A percentile compares a stretch with the other conserved stretches of the same genome.
These are phyloP conservation scores for Tulasnella sp. DNA, from an alignment of 768 basidiomycete species.

Conservation along the genomic window DNA sequence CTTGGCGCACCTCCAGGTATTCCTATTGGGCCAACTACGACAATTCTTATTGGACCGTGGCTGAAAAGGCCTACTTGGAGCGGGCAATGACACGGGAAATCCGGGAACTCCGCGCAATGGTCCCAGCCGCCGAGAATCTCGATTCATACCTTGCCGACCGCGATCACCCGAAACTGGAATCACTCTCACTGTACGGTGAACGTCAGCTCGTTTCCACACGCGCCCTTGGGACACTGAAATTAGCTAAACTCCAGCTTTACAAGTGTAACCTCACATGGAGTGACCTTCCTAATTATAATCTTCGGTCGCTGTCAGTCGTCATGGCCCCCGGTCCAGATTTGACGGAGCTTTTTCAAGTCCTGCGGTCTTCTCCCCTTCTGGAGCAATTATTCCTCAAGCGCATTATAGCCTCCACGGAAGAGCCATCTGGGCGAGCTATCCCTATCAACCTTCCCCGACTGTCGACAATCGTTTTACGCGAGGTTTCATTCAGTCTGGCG, in stretches of 20 bases:
- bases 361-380: neutral
- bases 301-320: neutral
- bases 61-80: neutral
- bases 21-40: too few relatives aligned
- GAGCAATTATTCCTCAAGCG: neutral
- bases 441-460: neutral
- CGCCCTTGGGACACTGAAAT: neutral
- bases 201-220: neutral
- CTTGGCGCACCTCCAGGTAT: too few relatives aligned
- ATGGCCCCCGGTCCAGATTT: neutral
- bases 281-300: neutral
- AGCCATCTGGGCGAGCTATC: neutral
- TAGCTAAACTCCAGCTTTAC: neutral
- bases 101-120: neutral
- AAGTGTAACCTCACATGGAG: neutral
- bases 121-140: neutral
- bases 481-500: neutral
- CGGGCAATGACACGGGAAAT: neutral
- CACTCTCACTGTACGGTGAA: neutral
- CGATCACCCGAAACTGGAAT: neutral
- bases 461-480: neutral
- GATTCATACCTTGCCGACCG: neutral
- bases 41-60: neutral
- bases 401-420: neutral
- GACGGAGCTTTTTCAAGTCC: neutral